These are phyloP conservation scores for Nannizzia gypsea DNA, from an alignment of 2,329 filamentous ascomycete species.

Conservation along the genomic window DNA sequence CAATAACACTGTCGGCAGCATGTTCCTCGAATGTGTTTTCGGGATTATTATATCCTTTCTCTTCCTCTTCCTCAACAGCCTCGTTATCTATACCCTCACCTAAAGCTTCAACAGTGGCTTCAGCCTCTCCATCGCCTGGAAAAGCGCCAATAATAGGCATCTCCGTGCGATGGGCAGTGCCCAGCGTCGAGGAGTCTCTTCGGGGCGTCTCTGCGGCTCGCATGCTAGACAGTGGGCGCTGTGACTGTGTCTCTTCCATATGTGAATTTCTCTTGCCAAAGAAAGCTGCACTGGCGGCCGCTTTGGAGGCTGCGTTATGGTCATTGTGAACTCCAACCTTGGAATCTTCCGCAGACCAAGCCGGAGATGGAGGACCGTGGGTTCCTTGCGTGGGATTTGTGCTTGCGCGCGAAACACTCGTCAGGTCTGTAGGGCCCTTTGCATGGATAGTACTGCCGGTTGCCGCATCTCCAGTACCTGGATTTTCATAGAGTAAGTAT, in stretches of 20 bases:
- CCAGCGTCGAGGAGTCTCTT: neutral
- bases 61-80: neutral
- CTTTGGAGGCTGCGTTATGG: neutral
- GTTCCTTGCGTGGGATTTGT: neutral
- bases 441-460: neutral
- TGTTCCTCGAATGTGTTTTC: neutral
- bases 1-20: neutral
- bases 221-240: neutral
- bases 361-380: neutral
- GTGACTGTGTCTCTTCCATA: neutral
- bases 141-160: neutral
- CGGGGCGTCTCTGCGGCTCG: neutral
- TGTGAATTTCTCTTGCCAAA: neutral
- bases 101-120: neutral
- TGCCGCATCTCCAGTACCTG: neutral
- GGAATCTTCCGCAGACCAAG: neutral
- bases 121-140: neutral
- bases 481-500: neutral
- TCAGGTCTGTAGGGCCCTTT: neutral
- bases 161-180: neutral
- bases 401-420: neutral
- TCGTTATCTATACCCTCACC: neutral
- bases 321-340: conserved; percentile 2
- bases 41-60: neutral
- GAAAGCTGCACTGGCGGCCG: neutral